Base-by-base conservation (phyloP, 2,329 filamentous ascomycete species). In the Aspergillus sp. region DNA sequence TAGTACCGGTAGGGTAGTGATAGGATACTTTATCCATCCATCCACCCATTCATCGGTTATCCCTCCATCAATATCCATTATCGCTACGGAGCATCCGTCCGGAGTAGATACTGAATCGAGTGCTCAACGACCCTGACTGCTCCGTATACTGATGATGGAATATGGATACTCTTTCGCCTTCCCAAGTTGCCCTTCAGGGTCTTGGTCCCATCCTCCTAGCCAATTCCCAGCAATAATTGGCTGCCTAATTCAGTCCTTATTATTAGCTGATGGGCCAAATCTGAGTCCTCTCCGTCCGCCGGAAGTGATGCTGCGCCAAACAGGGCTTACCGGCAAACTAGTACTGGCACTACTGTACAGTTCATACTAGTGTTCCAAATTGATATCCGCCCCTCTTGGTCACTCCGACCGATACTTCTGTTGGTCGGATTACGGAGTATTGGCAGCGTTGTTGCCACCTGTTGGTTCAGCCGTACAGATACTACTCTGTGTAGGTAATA, bases 291-390 rank as follows among this genome's bases (percentile, higher is more conserved):
- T 36, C 32, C 32, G 32, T 11, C 36, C 36, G 5, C 16, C 36
- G 16, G 5, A 4, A 18, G 16, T 22, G 18, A 22, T 24, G 18
- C 45, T 47, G 18, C 45, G 50, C 47, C 55, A 31, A 42, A 52
- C 51, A 14, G 22, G 31, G n/a, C 52, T 47, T 47, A 49, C 56
- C 20, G 51, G 31, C 55, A 47, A 29, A 57, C 55, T 53, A 53
- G 32, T 24, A 24, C 26, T 39, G 50, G 26, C 52, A 46, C 55
- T 57, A 39, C 55, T 55, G 57, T 52, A 47, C 39, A 53, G 50
- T 53, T 45, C 29, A 53, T 52, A 56, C 58, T 55, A 60, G 58
- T 56, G 58, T 60, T 60, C 58, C 58, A 56, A 46, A 49, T 56
- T 60, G 46, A 60, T 56, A 36, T 56, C 52, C 36, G 36, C 55